These are phyloP conservation scores for Xeromyces bisporus DNA, from an alignment of 495 filamentous ascomycete genomes.

Conservation along the genomic window DNA sequence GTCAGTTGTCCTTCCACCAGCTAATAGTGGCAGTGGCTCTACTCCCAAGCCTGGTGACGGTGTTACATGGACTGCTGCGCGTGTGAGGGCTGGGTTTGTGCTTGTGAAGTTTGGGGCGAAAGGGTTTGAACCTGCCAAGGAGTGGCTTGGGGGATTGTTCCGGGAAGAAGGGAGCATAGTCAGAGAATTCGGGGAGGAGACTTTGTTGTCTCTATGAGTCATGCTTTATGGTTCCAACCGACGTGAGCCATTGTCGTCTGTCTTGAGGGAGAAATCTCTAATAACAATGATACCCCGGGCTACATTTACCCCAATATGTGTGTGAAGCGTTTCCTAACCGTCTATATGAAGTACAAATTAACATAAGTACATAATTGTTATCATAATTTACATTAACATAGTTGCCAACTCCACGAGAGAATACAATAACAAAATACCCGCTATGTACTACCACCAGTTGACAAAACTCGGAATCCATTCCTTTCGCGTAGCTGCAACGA, in stretches of 20 bases:
- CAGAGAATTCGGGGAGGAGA: conserved; percentile 45
- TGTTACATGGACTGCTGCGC: conserved; percentile 73
- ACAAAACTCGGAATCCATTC: conserved; percentile 27
- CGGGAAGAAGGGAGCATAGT: conserved; percentile 38
- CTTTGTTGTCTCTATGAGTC: conserved; percentile 37
- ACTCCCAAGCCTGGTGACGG: conserved; percentile 35
- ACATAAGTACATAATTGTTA: too few relatives aligned
- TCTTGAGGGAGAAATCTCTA: too few relatives aligned
- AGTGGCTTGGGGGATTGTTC: conserved; percentile 42
- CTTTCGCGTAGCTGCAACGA: conserved; percentile 33
- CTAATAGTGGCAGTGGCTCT: conserved; percentile 12
- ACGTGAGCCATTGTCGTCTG: too few relatives aligned
- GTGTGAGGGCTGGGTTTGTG: conserved; percentile 59
- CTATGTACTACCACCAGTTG: conserved; percentile 27
- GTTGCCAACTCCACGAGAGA: too few relatives aligned
- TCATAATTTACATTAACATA: too few relatives aligned
- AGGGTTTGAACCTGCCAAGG: conserved; percentile 42
- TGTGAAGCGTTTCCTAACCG: too few relatives aligned
- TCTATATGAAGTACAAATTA: not conserved
- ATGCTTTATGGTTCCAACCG: too few relatives aligned
- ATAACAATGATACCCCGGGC: too few relatives aligned
- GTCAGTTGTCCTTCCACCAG: conserved; percentile 11
- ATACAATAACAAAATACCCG: too few relatives aligned
- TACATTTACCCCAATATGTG: too few relatives aligned
- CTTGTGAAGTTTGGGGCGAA: conserved; percentile 69